phyloP scores from a whole-genome alignment of 2,329 filamentous ascomycete species.

The Eutypa lata region DNA sequence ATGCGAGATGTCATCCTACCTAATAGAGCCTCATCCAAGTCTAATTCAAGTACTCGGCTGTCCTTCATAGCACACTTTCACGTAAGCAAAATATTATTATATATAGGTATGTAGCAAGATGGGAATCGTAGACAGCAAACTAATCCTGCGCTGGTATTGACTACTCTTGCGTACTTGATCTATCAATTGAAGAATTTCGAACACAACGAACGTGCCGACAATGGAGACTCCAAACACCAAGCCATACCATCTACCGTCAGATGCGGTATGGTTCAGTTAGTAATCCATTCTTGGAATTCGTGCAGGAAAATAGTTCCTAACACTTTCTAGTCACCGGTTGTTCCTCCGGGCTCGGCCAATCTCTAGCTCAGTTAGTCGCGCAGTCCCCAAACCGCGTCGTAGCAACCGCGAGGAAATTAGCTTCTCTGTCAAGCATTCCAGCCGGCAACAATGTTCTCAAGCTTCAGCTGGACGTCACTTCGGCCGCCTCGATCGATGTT shows the following conservation, averaged over 20 bases:
- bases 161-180: not conserved
- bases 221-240: slow-evolving; percentile 15
- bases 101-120: too few species aligned
- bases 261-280: slow-evolving; percentile 27
- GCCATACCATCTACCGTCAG: slow-evolving; percentile 19
- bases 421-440: slow-evolving; percentile 38
- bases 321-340: slow-evolving; percentile 23
- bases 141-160: too few species aligned
- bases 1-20: too few species aligned
- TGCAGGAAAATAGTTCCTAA: not conserved
- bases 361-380: slow-evolving; percentile 21
- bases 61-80: too few species aligned
- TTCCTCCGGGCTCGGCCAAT: slow-evolving; percentile 25
- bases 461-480: slow-evolving; percentile 46
- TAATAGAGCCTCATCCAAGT: too few species aligned
- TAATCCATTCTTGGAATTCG: not conserved
- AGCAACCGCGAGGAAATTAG: slow-evolving; percentile 34
- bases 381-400: slow-evolving; percentile 20
- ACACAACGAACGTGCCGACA: not conserved
- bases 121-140: too few species aligned
- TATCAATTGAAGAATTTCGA: not conserved
- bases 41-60: too few species aligned
- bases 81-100: too few species aligned
- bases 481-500: slow-evolving; percentile 28
- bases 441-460: slow-evolving; percentile 36